Conservation (phyloP, 306 rosid genomes). For the Fragaria nilgerrensis region DNA sequence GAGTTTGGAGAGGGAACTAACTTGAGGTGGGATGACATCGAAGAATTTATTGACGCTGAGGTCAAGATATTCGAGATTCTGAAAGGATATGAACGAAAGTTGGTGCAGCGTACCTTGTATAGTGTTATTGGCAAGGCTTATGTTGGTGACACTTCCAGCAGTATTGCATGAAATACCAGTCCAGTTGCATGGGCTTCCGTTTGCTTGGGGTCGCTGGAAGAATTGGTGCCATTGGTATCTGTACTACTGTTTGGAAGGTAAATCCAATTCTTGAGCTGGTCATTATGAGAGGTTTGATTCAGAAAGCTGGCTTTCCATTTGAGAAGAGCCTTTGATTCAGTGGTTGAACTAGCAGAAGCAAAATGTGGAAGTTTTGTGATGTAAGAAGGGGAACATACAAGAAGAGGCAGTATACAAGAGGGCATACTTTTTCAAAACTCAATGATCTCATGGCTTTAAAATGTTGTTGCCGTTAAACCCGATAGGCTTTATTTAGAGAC, state of each 20-base stretch:
- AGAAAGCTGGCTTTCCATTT: slow-evolving; percentile 32
- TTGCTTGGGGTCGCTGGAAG: neutral
- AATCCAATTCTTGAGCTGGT: neutral
- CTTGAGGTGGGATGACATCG: slow-evolving; percentile 9
- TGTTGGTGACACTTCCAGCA: neutral
- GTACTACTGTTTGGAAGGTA: neutral
- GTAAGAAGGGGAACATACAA: no score
- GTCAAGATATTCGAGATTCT: neutral
- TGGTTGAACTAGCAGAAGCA: neutral
- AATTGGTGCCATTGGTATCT: slow-evolving; percentile 10
- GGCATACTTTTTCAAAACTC: no score
- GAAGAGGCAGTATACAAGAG: neutral
- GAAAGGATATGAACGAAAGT: neutral
- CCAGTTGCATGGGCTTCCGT: slow-evolving; percentile 19
- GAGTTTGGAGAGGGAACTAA: neutral
- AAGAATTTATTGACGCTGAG: neutral
- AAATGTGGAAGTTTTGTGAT: neutral
- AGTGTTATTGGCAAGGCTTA: no score
- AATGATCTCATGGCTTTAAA: no score
- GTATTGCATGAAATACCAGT: slow-evolving; percentile 27
- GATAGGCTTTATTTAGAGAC: no score
- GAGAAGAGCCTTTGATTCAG: slow-evolving; percentile 32
- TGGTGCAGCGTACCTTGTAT: neutral
- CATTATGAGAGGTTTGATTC: neutral
- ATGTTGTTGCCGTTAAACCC: no score